Percentiles rank a stretch among this genome's conserved stretches.
Evolutionary conservation across 305 asterid genomes (phyloP).

Genomic region (Solanum hybrid): DNA sequence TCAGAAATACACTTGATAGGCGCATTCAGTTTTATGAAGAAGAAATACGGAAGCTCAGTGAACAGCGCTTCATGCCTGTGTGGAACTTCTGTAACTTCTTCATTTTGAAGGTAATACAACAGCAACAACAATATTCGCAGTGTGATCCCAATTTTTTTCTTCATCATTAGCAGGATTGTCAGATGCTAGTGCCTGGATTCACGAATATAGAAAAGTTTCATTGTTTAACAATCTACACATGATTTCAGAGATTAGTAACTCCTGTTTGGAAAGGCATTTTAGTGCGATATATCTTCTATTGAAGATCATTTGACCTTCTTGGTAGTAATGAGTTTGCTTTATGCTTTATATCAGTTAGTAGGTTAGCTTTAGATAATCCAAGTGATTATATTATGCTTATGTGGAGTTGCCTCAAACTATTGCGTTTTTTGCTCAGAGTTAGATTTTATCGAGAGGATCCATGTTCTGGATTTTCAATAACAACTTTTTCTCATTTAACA

Average conservation of each 20-base stretch:
- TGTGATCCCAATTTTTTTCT: background rate
- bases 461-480: background rate
- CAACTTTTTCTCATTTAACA: conserved; percentile 23
- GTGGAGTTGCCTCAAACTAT: background rate
- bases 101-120: conserved; percentile 61
- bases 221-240: background rate
- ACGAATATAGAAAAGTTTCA: background rate
- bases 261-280: background rate
- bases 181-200: background rate
- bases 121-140: background rate
- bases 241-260: background rate
- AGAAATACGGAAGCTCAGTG: conserved; percentile 96
- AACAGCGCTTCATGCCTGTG: conserved; percentile 88
- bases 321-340: background rate
- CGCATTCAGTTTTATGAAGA: conserved; percentile 97
- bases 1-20: conserved; percentile 84
- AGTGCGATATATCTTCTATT: background rate
- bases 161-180: background rate
- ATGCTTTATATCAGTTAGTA: background rate
- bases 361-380: background rate
- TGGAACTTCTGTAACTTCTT: conserved; percentile 99
- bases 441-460: background rate
- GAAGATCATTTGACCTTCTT: background rate
- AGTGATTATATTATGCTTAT: background rate
- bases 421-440: background rate